Evolutionary conservation across 305 asterid species (phyloP), one percentile per base, ranked within the genome.

Genomic region (Fraxinus albicans): DNA sequence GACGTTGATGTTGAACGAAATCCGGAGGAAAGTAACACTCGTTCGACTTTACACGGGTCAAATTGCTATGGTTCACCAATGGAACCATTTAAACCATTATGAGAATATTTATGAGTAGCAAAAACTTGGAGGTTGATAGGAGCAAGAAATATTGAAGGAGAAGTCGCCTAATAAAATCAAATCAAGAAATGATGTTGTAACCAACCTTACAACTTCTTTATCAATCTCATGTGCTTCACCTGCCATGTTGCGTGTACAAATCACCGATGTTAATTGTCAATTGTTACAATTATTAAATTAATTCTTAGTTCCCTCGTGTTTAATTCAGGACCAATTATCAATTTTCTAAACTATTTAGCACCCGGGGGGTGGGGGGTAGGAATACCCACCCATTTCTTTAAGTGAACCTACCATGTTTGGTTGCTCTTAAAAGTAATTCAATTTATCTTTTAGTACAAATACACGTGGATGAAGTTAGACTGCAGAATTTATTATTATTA

Each of bases 141-240:
- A 78, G 55, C 55, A 44, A 44, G 55, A 44, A 44, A 44, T 44
- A 12, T 2, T 44, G 55, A 42, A 42, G 13, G 17, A 3, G 55
- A 44, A 44, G n/a, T 5, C 55, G 12, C 55, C 55, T 44, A 10
- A 12, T 0, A 12, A 6, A 21, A n/a, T 10, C 19, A n/a, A 72
- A 44, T 44, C 53, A 10, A 77, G 70, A 83, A 80, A 74, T 80
- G 83, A 80, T 80, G 80, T 77, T n/a, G 77, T 36, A 80, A 80
- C 84, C 53, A 63, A 80, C 70, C 70, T 73, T 69, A 31, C 15
- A 72, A 67, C 81, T 63, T 78, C 36, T 35, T 19, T 42, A 33
- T 65, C 78, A 79, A 76, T 63, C 72, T 60, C 87, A 88, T 86
- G 80, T 86, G 89, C 82, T 79, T 53, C 80, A 86, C 85, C 86